Conservation (phyloP, 208 protist species). For the Polymyxa betae region DNA sequence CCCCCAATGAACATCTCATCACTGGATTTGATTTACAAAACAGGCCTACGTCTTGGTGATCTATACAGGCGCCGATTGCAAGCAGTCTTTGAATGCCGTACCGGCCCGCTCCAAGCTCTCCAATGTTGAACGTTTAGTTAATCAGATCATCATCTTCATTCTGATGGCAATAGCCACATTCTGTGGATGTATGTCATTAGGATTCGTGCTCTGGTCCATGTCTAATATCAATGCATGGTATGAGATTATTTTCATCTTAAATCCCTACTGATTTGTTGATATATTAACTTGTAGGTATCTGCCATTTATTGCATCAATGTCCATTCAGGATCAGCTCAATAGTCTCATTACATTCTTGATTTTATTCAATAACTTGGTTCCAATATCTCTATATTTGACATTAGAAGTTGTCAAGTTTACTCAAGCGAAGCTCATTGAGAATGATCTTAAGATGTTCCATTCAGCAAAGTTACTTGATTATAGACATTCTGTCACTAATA, state of each 20-base stretch:
- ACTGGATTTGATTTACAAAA: no score
- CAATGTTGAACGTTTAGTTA: slow-evolving; percentile 68
- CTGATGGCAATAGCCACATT: slow-evolving; percentile 67
- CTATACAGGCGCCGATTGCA: slow-evolving; percentile 75
- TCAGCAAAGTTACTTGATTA: neutral
- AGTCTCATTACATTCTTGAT: slow-evolving; percentile 65
- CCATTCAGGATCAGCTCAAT: neutral
- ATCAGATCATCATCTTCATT: slow-evolving; percentile 67
- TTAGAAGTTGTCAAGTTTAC: slow-evolving; percentile 76
- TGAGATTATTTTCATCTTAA: neutral
- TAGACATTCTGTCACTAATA: neutral
- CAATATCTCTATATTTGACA: slow-evolving; percentile 78
- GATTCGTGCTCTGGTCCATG: slow-evolving; percentile 55
- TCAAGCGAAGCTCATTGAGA: slow-evolving; percentile 62
- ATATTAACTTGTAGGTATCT: slow-evolving; percentile 4
- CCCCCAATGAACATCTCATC: neutral
- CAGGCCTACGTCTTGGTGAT: slow-evolving; percentile 68
- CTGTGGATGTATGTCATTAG: slow-evolving; percentile 64
- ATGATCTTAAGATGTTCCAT: slow-evolving; percentile 52
- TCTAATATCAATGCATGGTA: neutral
- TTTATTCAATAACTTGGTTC: slow-evolving; percentile 73
- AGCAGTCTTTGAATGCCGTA: slow-evolving; percentile 71
- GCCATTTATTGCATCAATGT: slow-evolving; percentile 1
- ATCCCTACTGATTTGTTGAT: neutral
- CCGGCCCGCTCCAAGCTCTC: slow-evolving; percentile 63